Evolutionary conservation across 345 rosid genomes (phyloP).

Genomic region (Citrus reticulata): DNA sequence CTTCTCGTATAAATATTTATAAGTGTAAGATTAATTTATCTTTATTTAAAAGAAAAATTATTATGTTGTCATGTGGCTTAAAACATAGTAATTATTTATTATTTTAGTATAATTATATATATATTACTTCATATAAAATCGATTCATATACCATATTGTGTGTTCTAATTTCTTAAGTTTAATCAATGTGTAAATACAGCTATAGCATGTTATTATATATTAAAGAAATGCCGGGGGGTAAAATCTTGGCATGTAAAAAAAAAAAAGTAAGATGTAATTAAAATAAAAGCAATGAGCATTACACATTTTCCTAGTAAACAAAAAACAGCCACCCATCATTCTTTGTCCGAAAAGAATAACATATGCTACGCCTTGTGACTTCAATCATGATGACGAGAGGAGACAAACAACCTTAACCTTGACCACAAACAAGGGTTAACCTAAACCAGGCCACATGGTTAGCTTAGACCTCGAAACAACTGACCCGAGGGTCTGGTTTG

Average conservation of each 20-base stretch:
- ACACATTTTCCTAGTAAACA: no score
- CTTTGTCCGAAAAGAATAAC: neutral
- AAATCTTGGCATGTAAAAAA: neutral
- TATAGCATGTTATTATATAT: no score
- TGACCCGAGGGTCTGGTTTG: neutral
- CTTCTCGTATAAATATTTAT: no score
- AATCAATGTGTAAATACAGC: no score
- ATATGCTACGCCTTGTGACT: neutral
- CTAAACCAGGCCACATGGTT: conserved; percentile 2
- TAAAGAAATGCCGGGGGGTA: neutral
- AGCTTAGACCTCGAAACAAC: neutral
- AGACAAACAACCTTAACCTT: neutral
- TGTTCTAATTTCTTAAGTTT: no score
- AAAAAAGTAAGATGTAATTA: neutral
- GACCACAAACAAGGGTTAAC: neutral
- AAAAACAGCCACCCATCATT: neutral
- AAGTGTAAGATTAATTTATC: no score
- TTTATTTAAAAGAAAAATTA: no score
- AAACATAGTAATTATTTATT: no score
- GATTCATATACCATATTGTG: no score
- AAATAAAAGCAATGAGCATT: neutral
- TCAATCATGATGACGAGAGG: neutral
- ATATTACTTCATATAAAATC: no score
- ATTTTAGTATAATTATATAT: no score
- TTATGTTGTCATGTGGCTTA: no score